Evolutionary conservation across 1,284 basidiomycete species (phyloP).

Genomic region (Trichosporon ovoides): DNA sequence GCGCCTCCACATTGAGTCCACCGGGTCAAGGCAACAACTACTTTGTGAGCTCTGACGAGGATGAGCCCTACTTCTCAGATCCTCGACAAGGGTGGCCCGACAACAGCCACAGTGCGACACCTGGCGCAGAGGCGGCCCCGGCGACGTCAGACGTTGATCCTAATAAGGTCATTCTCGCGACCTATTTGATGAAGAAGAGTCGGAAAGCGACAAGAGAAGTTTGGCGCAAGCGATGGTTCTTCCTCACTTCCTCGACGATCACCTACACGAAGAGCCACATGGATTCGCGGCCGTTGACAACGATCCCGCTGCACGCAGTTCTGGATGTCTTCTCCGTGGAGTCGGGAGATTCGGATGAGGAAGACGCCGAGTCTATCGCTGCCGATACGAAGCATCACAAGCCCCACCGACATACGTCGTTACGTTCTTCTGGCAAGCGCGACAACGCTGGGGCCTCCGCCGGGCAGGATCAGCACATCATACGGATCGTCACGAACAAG

Average conservation of each 20-base stretch:
- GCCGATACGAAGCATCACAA: neutral
- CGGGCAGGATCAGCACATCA: slow-evolving; percentile 57
- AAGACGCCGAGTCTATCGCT: slow-evolving; percentile 7
- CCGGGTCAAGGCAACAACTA: slow-evolving; percentile 2
- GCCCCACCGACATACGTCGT: neutral
- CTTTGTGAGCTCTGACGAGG: slow-evolving; percentile 30
- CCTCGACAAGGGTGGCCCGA: slow-evolving; percentile 20
- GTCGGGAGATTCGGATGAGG: slow-evolving; percentile 21
- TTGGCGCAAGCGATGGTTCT: slow-evolving; percentile 94
- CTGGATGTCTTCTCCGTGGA: slow-evolving; percentile 77
- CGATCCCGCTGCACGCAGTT: slow-evolving; percentile 77
- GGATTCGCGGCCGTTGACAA: slow-evolving; percentile 79
- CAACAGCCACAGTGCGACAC: neutral
- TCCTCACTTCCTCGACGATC: slow-evolving; percentile 71
- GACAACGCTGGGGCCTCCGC: neutral
- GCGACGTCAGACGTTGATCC: slow-evolving; percentile 49
- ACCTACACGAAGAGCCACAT: slow-evolving; percentile 83
- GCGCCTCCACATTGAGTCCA: slow-evolving; percentile 11
- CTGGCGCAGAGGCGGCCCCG: neutral
- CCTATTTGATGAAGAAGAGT: slow-evolving; percentile 82
- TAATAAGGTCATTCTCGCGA: slow-evolving; percentile 72
- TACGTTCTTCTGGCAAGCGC: neutral
- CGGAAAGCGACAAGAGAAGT: slow-evolving; percentile 85
- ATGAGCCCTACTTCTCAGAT: slow-evolving; percentile 33
- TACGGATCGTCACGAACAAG: slow-evolving; percentile 95